A percentile compares a stretch with the other conserved stretches of the same genome.
phyloP scores from a whole-genome alignment of 225 moss, liverwort and hornwort genomes.

The Sphagnum tenellum region DNA sequence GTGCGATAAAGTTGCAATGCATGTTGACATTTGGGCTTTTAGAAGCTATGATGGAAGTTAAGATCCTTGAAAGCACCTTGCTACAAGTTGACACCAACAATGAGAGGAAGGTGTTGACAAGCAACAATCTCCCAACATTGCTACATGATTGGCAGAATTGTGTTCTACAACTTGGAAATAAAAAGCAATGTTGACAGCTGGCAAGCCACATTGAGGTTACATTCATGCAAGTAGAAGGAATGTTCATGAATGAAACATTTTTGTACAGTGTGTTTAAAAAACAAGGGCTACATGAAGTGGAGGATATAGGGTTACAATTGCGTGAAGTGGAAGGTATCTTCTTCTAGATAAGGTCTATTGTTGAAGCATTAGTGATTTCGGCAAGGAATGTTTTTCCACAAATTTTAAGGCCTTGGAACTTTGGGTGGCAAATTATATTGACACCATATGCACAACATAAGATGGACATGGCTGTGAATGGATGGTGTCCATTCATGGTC shows the following conservation, averaged over 20 bases:
- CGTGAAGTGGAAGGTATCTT: neutral
- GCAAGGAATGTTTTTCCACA: too few species aligned
- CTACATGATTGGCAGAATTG: neutral
- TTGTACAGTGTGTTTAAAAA: neutral
- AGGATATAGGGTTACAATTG: too few species aligned
- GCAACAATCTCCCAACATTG: neutral
- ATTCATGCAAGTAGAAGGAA: neutral
- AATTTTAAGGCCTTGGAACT: too few species aligned
- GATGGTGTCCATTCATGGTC: too few species aligned
- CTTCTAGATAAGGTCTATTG: neutral
- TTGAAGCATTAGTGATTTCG: neutral
- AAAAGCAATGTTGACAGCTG: neutral
- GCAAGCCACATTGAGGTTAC: neutral
- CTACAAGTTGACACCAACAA: too few species aligned
- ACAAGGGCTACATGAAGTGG: slow-evolving; percentile 1
- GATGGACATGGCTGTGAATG: too few species aligned
- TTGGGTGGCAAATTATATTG: too few species aligned
- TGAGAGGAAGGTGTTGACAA: neutral
- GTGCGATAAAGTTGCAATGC: too few species aligned
- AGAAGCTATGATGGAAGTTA: too few species aligned
- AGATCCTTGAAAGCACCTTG: too few species aligned
- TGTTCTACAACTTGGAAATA: neutral
- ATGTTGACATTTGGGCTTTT: too few species aligned
- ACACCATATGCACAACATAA: too few species aligned
- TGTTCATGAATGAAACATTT: accelerated